phyloP scores from a whole-genome alignment of 768 basidiomycete genomes.

The Coprinellus micaceus region DNA sequence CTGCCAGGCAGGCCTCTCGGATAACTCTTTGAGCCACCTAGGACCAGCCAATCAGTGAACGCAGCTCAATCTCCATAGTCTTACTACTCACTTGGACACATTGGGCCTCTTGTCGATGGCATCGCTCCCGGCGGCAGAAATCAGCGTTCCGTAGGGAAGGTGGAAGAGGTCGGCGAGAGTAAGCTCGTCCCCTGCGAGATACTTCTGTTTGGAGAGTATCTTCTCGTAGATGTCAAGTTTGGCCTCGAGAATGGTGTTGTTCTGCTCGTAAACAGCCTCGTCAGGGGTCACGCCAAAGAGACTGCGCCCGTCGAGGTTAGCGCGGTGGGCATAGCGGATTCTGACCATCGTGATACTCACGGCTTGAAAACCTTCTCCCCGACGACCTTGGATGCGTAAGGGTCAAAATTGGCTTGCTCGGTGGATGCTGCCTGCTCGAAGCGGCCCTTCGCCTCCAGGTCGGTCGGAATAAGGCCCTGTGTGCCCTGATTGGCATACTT shows the following conservation, averaged over 20 bases:
- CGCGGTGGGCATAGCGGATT: too few species aligned
- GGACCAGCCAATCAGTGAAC: background rate
- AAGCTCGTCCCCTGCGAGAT: constrained; percentile 54
- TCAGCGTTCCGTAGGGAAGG: constrained; percentile 37
- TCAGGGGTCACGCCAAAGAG: constrained; percentile 26
- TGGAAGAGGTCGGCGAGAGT: constrained; percentile 61
- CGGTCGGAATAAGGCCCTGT: constrained; percentile 41
- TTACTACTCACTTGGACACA: constrained; percentile 43
- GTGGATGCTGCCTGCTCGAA: constrained; percentile 52
- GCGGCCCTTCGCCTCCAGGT: constrained; percentile 35
- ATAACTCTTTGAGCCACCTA: constrained; percentile 31
- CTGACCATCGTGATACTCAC: constrained; percentile 26
- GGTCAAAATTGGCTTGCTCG: constrained; percentile 54
- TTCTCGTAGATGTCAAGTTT: constrained; percentile 53
- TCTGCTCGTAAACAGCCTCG: constrained; percentile 23
- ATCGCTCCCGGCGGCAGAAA: constrained; percentile 20
- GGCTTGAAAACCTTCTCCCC: constrained; percentile 49
- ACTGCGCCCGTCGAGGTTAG: constrained; percentile 8
- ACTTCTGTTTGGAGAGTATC: constrained; percentile 54
- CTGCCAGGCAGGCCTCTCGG: constrained; percentile 44
- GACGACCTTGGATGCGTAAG: constrained; percentile 37
- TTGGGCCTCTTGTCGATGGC: constrained; percentile 38
- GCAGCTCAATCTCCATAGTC: too few species aligned
- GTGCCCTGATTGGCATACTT: constrained; percentile 54
- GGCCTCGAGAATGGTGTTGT: constrained; percentile 26